A percentile compares a stretch with the other conserved stretches of the same genome.
These are phyloP conservation scores for Dichotomocladium elegans DNA, from an alignment of 371 early-diverging fungal species.

Conservation along the genomic window DNA sequence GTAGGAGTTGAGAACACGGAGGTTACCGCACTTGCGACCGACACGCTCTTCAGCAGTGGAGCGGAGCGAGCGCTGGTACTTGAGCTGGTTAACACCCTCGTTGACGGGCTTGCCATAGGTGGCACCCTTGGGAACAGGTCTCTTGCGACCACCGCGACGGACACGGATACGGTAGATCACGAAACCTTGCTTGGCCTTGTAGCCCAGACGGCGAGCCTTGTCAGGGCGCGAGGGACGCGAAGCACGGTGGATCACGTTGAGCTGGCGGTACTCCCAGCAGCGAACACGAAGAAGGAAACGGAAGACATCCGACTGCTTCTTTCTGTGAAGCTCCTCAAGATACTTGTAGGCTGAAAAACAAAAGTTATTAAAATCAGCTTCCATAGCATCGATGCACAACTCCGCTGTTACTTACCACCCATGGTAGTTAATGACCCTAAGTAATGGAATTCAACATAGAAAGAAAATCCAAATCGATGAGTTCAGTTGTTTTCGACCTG, in stretches of 20 bases:
- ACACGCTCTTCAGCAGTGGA: conserved; percentile 97
- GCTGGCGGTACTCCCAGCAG: conserved; percentile 99
- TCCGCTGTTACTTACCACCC: conserved; percentile 17
- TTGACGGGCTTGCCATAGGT: conserved; percentile 97
- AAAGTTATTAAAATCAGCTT: background rate
- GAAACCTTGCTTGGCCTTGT: conserved; percentile 99
- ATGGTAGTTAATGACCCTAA: conserved; percentile 10
- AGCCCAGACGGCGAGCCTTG: conserved; percentile 98
- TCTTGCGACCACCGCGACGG: conserved; percentile 98
- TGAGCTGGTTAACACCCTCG: conserved; percentile 98
- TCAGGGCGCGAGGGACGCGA: conserved; percentile 98
- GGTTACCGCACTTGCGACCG: conserved; percentile 91
- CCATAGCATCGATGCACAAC: background rate
- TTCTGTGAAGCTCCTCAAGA: conserved; percentile 96
- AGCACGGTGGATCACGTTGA: conserved; percentile 96
- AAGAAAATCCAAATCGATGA: background rate
- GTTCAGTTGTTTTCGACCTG: background rate
- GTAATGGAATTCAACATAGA: background rate
- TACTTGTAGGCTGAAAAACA: conserved; percentile 79
- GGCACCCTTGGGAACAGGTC: conserved; percentile 95
- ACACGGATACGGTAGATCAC: conserved; percentile 98
- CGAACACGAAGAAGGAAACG: conserved; percentile 97
- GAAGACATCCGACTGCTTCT: conserved; percentile 99
- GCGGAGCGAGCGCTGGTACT: conserved; percentile 92
- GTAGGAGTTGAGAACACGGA: conserved; percentile 98